Evolutionary conservation across 345 rosid species (phyloP).

Genomic region (Dovyalis caffra): DNA sequence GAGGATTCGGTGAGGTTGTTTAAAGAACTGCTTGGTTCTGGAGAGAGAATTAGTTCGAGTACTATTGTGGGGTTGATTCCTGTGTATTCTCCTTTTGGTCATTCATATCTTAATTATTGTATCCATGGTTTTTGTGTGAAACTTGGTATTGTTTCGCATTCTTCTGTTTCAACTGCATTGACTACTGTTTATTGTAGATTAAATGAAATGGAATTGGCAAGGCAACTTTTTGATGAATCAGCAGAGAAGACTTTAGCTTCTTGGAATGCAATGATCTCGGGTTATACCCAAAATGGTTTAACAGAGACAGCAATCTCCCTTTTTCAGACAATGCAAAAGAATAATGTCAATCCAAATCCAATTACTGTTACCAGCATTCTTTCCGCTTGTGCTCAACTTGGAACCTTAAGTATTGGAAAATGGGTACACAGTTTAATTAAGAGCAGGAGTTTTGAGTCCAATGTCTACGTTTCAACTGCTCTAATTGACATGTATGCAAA

Average conservation of each 20-base stretch:
- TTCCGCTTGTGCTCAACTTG: slow-evolving; percentile 80
- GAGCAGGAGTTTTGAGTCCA: slow-evolving; percentile 49
- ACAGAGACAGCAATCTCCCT: slow-evolving; percentile 64
- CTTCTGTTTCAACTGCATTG: slow-evolving; percentile 60
- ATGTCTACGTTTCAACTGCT: slow-evolving; percentile 68
- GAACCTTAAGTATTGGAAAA: slow-evolving; percentile 66
- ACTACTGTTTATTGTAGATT: slow-evolving; percentile 59
- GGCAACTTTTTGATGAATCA: slow-evolving; percentile 52
- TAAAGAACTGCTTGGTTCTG: slow-evolving; percentile 44
- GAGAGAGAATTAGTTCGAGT: slow-evolving; percentile 48
- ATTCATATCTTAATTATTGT: slow-evolving; percentile 44
- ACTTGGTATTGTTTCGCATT: slow-evolving; percentile 41
- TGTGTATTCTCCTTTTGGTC: slow-evolving; percentile 58
- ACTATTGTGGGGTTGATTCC: slow-evolving; percentile 75
- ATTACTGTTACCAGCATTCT: slow-evolving; percentile 66
- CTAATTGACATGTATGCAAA: slow-evolving; percentile 82
- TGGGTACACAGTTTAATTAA: slow-evolving; percentile 61
- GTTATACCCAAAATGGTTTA: slow-evolving; percentile 74
- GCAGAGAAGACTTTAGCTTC: slow-evolving; percentile 60
- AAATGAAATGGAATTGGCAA: slow-evolving; percentile 59
- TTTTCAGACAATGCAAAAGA: slow-evolving; percentile 61
- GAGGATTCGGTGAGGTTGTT: slow-evolving; percentile 52
- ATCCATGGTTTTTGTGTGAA: slow-evolving; percentile 60
- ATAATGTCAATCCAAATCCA: slow-evolving; percentile 53
- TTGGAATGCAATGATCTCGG: slow-evolving; percentile 88